Evolutionary conservation across 176 grass and related monocot species (phyloP).

Genomic region (Ensete glaucum): DNA sequence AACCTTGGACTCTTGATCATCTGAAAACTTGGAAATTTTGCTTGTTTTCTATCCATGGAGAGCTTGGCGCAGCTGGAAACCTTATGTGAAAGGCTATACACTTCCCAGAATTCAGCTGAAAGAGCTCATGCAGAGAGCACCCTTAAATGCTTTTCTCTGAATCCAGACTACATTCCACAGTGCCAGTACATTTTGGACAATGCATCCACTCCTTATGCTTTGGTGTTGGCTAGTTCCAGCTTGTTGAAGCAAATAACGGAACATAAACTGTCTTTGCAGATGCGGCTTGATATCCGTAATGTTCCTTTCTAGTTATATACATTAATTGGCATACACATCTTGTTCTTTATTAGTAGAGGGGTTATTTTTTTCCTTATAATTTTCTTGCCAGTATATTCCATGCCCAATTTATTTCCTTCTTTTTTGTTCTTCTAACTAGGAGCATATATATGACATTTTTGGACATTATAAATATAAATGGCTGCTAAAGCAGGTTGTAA

Average conservation of each 20-base stretch:
- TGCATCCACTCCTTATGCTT: slow-evolving; percentile 92
- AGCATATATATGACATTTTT: too few species aligned
- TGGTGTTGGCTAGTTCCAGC: slow-evolving; percentile 97
- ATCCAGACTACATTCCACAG: slow-evolving; percentile 92
- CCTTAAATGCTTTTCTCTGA: slow-evolving; percentile 98
- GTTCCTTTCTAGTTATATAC: slow-evolving; percentile 38
- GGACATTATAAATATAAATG: too few species aligned
- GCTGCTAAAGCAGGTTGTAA: too few species aligned
- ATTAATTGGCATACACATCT: slow-evolving; percentile 3
- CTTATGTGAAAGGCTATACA: slow-evolving; percentile 98
- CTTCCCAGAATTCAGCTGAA: slow-evolving; percentile 87
- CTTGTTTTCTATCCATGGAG: slow-evolving; percentile 67
- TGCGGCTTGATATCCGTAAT: slow-evolving; percentile 99
- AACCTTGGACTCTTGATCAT: slow-evolving; percentile 60
- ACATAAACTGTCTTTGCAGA: slow-evolving; percentile 63
- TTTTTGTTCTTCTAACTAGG: too few species aligned
- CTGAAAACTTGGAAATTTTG: slow-evolving; percentile 45
- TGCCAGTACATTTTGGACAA: slow-evolving; percentile 99
- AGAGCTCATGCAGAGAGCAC: slow-evolving; percentile 89
- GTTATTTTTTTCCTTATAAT: too few species aligned
- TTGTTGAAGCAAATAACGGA: slow-evolving; percentile 97
- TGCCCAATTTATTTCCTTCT: too few species aligned
- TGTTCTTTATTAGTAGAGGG: too few species aligned
- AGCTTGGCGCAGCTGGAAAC: slow-evolving; percentile 96
- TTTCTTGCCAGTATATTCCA: too few species aligned